Evolutionary conservation across 2,329 filamentous ascomycete genomes (phyloP).

Genomic region (Aspergillus thermomutatus): DNA sequence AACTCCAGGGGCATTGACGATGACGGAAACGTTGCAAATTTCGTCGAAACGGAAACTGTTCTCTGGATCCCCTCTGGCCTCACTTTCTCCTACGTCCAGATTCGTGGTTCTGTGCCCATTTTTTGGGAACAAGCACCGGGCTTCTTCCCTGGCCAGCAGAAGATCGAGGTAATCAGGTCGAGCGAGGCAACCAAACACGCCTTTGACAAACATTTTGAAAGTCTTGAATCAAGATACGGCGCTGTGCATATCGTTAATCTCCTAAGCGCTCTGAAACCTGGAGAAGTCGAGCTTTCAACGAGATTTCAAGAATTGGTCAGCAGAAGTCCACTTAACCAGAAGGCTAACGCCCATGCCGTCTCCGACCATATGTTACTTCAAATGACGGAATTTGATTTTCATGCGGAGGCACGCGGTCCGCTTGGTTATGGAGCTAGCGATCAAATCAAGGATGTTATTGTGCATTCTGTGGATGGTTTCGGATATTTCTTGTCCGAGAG

Average conservation of each 20-base stretch:
- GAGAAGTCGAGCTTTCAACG: slow-evolving; percentile 77
- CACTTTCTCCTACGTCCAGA: slow-evolving; percentile 90
- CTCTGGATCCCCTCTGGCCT: slow-evolving; percentile 77
- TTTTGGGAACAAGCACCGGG: slow-evolving; percentile 96
- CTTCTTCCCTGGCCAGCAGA: slow-evolving; percentile 86
- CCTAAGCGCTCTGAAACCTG: slow-evolving; percentile 82
- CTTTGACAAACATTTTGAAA: slow-evolving; percentile 91
- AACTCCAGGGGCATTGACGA: slow-evolving; percentile 98
- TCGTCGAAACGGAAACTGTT: slow-evolving; percentile 94
- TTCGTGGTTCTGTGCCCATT: slow-evolving; percentile 86
- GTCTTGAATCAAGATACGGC: slow-evolving; percentile 82
- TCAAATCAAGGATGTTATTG: slow-evolving; percentile 74
- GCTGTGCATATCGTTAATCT: slow-evolving; percentile 91
- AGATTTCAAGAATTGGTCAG: slow-evolving; percentile 75
- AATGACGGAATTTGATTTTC: slow-evolving; percentile 91
- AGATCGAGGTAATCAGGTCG: slow-evolving; percentile 86
- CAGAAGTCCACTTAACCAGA: slow-evolving; percentile 67
- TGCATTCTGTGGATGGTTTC: slow-evolving; percentile 77
- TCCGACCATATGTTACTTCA: slow-evolving; percentile 71
- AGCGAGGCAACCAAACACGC: slow-evolving; percentile 88
- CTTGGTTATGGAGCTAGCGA: slow-evolving; percentile 87
- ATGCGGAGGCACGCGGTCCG: slow-evolving; percentile 85
- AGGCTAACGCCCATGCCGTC: slow-evolving; percentile 48
- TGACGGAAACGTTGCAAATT: slow-evolving; percentile 95
- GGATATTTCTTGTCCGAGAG: slow-evolving; percentile 88